Evolutionary conservation across 148 eudicot genomes (phyloP), one percentile per base, ranked within the genome.

Genomic region (Rhododendron molle): DNA sequence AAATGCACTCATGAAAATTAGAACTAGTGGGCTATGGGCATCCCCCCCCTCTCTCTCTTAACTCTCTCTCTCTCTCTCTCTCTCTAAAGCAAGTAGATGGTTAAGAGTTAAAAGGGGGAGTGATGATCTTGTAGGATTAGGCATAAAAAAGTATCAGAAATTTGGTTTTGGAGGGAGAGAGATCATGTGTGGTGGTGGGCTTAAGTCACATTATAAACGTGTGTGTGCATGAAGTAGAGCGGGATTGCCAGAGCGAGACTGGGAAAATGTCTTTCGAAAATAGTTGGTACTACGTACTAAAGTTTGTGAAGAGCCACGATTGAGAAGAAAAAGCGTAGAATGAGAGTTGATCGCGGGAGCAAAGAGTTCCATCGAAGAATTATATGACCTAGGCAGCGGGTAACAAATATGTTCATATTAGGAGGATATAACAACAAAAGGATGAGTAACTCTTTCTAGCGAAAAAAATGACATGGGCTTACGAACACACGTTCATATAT

Each of bases 1-100:
- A 74, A 85, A 81, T 83, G 49, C 85, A 87, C 84, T 43, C 38
- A 60, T 85, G 88, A 89, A 85, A 83, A 9, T 87, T 85, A 60
- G 83, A 49, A 87, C 85, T 73, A 85, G 65, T 85, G 83, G 85
- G 32, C 74, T 13, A 52, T 50, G 58, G 58, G 58, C 58, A 54
- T 54, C 34, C 34, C 34, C 0, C 34, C 5, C 2, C 58, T 14
- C 5, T 52, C 58, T 52, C 58, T 52, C 58, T 82, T 2, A 32
- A 32, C 40, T 40, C 67, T 34, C 49, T 72, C 58, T 69, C 88
- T 79, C 89, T 77, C 85, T 81, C 73, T 58, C 69, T 46, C 58
- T 85, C 82, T 81, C 85, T 69, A 46, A 4, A 76, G 80, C 47
- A 88, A 81, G 47, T 82, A 81, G 85, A 81, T 50, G 20, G 56